These are phyloP conservation scores for Pisolithus orientalis DNA, from an alignment of 768 basidiomycete genomes.

Conservation along the genomic window DNA sequence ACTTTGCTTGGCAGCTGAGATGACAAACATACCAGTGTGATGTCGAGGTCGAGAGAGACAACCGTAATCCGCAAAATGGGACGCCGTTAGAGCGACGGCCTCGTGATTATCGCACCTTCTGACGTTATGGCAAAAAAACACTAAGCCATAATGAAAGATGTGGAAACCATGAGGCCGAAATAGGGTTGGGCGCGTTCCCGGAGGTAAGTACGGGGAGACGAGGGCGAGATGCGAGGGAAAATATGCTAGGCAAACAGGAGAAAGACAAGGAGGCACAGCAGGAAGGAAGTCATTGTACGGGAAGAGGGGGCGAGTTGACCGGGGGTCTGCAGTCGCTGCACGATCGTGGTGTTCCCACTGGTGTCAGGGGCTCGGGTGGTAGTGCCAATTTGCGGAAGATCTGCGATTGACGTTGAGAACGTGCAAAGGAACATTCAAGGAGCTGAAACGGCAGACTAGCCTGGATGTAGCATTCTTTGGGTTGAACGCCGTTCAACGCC, in stretches of 20 bases:
- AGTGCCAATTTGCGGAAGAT: slow-evolving; percentile 29
- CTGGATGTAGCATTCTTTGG: slow-evolving; percentile 33
- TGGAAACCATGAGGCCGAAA: no score
- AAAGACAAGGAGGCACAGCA: background rate
- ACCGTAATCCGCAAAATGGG: no score
- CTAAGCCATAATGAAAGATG: no score
- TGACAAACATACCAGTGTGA: no score
- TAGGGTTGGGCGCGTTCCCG: no score
- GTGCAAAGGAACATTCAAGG: background rate
- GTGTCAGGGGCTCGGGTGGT: slow-evolving; percentile 2
- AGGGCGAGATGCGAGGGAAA: background rate
- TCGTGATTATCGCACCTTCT: no score
- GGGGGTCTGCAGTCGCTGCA: slow-evolving; percentile 19
- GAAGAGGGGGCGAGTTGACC: slow-evolving; percentile 7
- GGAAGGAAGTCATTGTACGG: slow-evolving; percentile 15
- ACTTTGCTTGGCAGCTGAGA: no score
- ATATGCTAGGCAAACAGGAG: background rate
- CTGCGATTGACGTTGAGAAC: slow-evolving; percentile 4
- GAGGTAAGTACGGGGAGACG: no score
- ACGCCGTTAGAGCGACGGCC: no score
- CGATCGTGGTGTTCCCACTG: slow-evolving; percentile 4
- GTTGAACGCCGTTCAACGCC: slow-evolving; percentile 41
- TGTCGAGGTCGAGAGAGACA: no score
- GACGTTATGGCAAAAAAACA: no score
- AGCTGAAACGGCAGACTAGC: slow-evolving; percentile 16